Base-by-base conservation (phyloP, 192 early-diverging fungal genomes). In the Coemansia sp. region DNA sequence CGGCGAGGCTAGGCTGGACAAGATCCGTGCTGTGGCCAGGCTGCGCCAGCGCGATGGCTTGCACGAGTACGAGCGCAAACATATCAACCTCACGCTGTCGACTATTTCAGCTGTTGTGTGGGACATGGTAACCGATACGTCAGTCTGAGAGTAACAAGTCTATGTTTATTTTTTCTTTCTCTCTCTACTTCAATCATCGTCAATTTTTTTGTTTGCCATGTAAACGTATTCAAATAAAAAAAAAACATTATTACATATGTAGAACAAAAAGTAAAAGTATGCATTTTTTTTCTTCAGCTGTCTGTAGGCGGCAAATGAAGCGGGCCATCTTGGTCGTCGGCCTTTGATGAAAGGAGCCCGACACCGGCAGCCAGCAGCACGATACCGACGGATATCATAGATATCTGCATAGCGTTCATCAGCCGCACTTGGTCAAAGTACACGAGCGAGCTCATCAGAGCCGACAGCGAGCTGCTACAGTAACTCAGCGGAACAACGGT, bases 371-470 rank as follows among this genome's bases (percentile, higher is more conserved):
- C 81, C 18, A 91, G 88, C 55, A 91, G 75, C 13, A 85, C 79
- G 31, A 91, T 87, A 33, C 92, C 92, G 15, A 89, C 67, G 34
- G 89, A 87, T 52, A 93, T 90, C 68, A 91, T 77, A 6, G 88
- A 64, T 42, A 92, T 73, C 71, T 91, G 90, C 66, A 81, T 80
- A 70, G 88, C 79, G 33, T 67, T 72, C 38, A 93, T 76, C 29
- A 88, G 80, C 2, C 77, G 78, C 79, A 91, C 77, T 79, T 93
- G 92, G 72, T 91, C 79, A 73, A 90, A 93, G 65, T 93, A 93
- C 8, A 93, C 90, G n/a, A 93, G 77, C 27, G 91, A 91, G 73
- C 91, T 93, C 63, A 92, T 85, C 46, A 93, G 84, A 16, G 90
- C 89, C 4, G 90, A 88, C 41, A 91, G 79, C 71, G 91, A 91